Evolutionary conservation across 1,139 yeast genomes (phyloP), one percentile per base, ranked within the genome.

Genomic region (Hansenula lynferdii): DNA sequence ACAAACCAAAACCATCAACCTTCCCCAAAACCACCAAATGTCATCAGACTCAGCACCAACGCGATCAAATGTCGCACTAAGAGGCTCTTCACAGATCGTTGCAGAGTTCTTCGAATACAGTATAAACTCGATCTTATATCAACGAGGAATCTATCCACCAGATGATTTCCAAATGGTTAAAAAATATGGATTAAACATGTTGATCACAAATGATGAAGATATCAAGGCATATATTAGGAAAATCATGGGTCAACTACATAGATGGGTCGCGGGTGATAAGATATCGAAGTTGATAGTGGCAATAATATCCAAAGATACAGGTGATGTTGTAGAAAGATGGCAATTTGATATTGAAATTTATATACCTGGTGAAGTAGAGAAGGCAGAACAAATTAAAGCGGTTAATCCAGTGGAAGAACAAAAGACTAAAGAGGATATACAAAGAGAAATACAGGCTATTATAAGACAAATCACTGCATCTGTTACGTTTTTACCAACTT

Each of bases 391-490:
- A 16, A 26, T n/a, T 11, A 31, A 36, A 3, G 48, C 26, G 3
- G 15, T 24, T n/a, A n/a, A n/a, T 8, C 26, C 26, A 24, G 12
- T 24, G n/a, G n/a, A n/a, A n/a, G n/a, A n/a, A 24, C 26, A 44
- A 16, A 76, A 72, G 49, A 48, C 74, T 1, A 67, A 65, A 28
- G 75, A 67, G 4, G 75, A 70, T 29, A 76, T 83, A 8, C 90
- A 84, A 51, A 68, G 65, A 41, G 95, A 89, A 49, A 86, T 90
- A 15, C 94, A 87, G 56, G 79, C 92, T 0, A 80, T 90, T 18
- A 80, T 90, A 34, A 75, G 96, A 34, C 97, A 90, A 55, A 85
- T 90, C 38, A 87, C 96, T 0, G 87, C 96, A 1, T 83, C 94
- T 38, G 86, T 85, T 2, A 79, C 96, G 0, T 87, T 87, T 56